Base-by-base conservation (phyloP, 441 rosid species). In the Corymbia citriodora region DNA sequence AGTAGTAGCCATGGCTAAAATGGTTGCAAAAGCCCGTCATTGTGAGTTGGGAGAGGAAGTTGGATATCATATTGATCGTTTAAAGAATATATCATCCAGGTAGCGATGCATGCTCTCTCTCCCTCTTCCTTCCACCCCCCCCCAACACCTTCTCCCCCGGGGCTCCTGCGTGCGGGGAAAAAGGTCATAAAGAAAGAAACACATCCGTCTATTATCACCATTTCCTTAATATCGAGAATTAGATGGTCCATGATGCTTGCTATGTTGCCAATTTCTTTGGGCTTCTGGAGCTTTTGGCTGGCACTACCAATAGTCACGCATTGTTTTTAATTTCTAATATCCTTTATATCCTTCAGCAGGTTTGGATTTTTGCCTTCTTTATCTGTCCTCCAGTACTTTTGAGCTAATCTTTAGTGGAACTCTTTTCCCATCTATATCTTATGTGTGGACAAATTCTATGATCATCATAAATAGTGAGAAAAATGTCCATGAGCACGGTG, bases 41-140 rank as follows among this genome's bases (percentile, higher is more conserved):
- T 94, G 97, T 92, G 98, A 93, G 63, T 92, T 98, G 88, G 99
- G 99, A 82, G 96, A 87, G 53, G 99, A 98, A 92, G 95, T 98
- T 93, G 99, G 99, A 88, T 98, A 96, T 92, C 99, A 98, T 92
- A 94, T 97, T 55, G 99, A 99, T 40, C 99, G 96, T 89, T 95
- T 97, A 11, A 98, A 95, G 95, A 91, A 87, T 55, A 85, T 96
- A 55, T 95, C 97, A 12, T 88, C 92, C 91, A 94, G 97, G 99
- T 97, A 92, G 63, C 85, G 86, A 59, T 89, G 33, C 40, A n/a
- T 7, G 18, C 19, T 55, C 23, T 31, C 57, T 63, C 54, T 10
- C 55, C 17, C 48, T 88, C 54, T 68, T 4, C n/a, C 9, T 6
- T 1, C 29, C 1, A 3, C 8, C 68, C 2, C 68, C 7, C 0